phyloP scores from a whole-genome alignment of 2,329 filamentous ascomycete species.

The Acephala macrosclerotiorum region DNA sequence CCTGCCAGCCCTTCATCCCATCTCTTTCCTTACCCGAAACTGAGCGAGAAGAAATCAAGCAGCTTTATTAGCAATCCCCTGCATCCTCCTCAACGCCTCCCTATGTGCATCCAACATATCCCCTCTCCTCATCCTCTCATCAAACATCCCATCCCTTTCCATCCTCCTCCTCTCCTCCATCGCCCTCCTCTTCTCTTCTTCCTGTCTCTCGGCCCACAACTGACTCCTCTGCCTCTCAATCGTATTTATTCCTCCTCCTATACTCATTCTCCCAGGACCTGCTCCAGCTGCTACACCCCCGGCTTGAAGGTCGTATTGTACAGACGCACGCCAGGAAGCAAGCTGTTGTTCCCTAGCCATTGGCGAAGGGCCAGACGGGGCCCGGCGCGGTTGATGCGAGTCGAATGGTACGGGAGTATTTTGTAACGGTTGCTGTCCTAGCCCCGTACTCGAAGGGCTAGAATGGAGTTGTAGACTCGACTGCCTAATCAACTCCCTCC shows the following conservation, averaged over 20 bases:
- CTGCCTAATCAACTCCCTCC: constrained; percentile 65
- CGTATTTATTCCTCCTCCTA: constrained; percentile 36
- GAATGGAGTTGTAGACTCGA: constrained; percentile 22
- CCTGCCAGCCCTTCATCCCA: neutral
- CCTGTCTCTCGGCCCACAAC: constrained; percentile 62
- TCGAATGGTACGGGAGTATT: constrained; percentile 52
- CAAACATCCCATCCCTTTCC: constrained; percentile 68
- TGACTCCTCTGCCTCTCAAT: constrained; percentile 62
- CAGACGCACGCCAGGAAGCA: constrained; percentile 70
- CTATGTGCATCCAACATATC: constrained; percentile 79
- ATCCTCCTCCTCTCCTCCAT: constrained; percentile 64
- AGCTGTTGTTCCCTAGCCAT: constrained; percentile 64
- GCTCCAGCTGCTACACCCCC: constrained; percentile 13
- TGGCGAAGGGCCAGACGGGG: constrained; percentile 51
- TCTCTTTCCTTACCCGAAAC: no score
- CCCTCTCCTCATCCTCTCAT: constrained; percentile 78
- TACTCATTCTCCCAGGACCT: no score
- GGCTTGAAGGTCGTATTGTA: constrained; percentile 67
- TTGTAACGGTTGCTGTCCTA: constrained; percentile 10
- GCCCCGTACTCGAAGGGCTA: no score
- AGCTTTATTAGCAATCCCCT: constrained; percentile 49
- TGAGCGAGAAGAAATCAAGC: constrained; percentile 15
- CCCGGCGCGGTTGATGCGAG: constrained; percentile 62
- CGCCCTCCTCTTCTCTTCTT: constrained; percentile 65
- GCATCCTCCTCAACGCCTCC: constrained; percentile 82